Evolutionary conservation across 768 basidiomycete species (phyloP).

Genomic region (Leccinum truebloodii): DNA sequence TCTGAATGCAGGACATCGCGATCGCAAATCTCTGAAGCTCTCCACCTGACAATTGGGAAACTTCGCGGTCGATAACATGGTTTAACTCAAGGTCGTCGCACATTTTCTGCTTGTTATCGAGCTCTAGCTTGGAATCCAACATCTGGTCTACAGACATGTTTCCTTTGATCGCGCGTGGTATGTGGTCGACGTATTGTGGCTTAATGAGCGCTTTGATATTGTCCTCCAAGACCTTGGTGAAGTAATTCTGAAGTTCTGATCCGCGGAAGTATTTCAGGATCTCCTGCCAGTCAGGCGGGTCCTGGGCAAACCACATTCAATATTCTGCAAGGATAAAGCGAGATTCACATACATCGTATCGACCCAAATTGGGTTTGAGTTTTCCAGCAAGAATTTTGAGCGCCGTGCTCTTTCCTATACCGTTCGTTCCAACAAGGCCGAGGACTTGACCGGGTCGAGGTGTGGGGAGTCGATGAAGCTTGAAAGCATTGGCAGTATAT

Average conservation of each 20-base stretch:
- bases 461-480: constrained; percentile 95
- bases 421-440: constrained; percentile 98
- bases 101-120: constrained; percentile 85
- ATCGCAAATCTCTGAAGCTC: constrained; percentile 98
- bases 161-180: constrained; percentile 94
- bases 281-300: constrained; percentile 99
- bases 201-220: constrained; percentile 98
- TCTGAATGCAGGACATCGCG: constrained; percentile 94
- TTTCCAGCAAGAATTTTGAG: constrained; percentile 96
- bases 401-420: constrained; percentile 99
- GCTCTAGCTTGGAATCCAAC: constrained; percentile 89
- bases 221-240: constrained; percentile 98
- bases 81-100: constrained; percentile 86
- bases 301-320: constrained; percentile 43
- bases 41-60: constrained; percentile 88
- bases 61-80: constrained; percentile 82
- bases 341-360: constrained; percentile 75
- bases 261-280: constrained; percentile 98
- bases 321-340: neutral
- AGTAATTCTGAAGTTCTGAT: constrained; percentile 98
- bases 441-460: constrained; percentile 97
- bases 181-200: constrained; percentile 99
- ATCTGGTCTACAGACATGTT: constrained; percentile 83
- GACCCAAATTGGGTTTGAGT: constrained; percentile 95
- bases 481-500: constrained; percentile 98